Base-by-base conservation (phyloP, 208 protist species). In the Acanthamoeba lugdunensis region DNA sequence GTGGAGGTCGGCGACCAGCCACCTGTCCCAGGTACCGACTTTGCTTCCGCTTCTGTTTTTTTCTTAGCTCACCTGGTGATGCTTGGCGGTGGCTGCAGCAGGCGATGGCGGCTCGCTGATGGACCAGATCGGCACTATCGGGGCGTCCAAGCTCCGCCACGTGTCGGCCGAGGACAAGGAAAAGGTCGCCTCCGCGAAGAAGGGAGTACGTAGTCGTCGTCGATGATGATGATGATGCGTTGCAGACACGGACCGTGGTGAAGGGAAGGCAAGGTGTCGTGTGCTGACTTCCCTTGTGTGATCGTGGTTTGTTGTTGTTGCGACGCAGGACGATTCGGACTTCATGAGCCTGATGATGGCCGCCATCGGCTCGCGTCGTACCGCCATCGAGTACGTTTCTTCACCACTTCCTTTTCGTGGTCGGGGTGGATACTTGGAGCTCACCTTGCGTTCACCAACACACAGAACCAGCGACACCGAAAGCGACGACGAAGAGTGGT, bases 331-430 rank as follows among this genome's bases (percentile, higher is more conserved):
- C 33, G 73, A 81, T 16, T 54, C 73, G n/a, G 73, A 81, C 73
- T 81, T 81, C 73, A 54, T 81, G 73, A 81, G 73, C 73, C 37
- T 54, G 21, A 81, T 81, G 73, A 81, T 41, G 37, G 73, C 73
- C 16, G 73, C 73, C 30, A 81, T 81, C 21, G 73, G 45, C 45
- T 81, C 73, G 73, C 73, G 73, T 6, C 48, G 73, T 13, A 54
- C 73, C 18, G 73, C 73, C 73, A 81, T 81, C 2, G 73, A 41
- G 73, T 81, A 52, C 73, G 73, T 50, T 7, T 14, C 37, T 52
- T 37, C 21, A 16, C 21, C 16, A 23, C 18, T 75, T 9, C 67
- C 67, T 75, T 75, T 25, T 18, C 65, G 8, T 11, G 21, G 67
- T 0, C 30, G 37, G 0, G 28, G 28, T 75, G 23, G 8, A 1